Conservation (phyloP, 2,329 filamentous ascomycete species). For the Zymoseptoria tritici region DNA sequence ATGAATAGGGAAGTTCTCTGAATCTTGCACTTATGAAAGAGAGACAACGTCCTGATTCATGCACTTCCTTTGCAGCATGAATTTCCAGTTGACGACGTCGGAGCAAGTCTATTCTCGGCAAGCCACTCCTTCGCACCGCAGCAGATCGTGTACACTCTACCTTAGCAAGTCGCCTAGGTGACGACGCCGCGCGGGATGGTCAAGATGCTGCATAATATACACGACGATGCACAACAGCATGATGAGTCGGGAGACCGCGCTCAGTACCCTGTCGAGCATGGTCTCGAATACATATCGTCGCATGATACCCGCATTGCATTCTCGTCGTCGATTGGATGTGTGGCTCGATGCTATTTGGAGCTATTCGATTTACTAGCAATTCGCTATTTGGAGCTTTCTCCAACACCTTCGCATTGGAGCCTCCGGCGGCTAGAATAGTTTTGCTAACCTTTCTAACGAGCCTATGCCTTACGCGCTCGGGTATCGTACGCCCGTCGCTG, state of each 20-base stretch:
- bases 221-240: neutral
- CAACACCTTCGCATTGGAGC: no score
- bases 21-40: neutral
- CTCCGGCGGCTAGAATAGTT: no score
- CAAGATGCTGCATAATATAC: neutral
- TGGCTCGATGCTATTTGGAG: no score
- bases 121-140: neutral
- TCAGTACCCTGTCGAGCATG: neutral
- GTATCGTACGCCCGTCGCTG: no score
- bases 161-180: neutral
- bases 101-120: neutral
- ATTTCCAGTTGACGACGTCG: neutral
- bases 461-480: no score
- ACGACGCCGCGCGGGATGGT: neutral
- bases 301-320: neutral
- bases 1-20: neutral
- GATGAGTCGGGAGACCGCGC: neutral
- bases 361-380: no score
- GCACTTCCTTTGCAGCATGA: neutral
- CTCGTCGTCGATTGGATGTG: neutral
- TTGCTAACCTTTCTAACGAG: no score
- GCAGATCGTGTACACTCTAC: neutral
- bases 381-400: no score
- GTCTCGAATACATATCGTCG: neutral
- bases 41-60: neutral